Evolutionary conservation across 495 filamentous ascomycete species (phyloP).

Genomic region (Glarea lozoyensis): DNA sequence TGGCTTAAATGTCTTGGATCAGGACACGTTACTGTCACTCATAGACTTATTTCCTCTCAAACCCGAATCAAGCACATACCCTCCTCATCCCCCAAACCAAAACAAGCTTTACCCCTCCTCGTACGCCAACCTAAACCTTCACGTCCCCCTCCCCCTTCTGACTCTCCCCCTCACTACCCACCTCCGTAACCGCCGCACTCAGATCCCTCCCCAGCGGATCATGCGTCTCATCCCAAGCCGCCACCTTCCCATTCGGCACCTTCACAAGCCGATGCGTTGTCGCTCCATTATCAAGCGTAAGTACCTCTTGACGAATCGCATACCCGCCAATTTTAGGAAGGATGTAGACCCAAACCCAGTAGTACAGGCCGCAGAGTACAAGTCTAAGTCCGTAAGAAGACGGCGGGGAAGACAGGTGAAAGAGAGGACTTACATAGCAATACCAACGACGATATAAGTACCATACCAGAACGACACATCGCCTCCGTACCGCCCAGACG

Average conservation of each 20-base stretch:
- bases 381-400: neutral
- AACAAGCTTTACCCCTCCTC: too few relatives aligned
- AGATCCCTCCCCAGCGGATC: conserved; percentile 28
- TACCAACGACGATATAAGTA: conserved; percentile 48
- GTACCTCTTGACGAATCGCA: conserved; percentile 41
- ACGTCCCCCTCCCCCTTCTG: neutral
- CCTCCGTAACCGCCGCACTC: neutral
- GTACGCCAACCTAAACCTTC: neutral
- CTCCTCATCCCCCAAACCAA: too few relatives aligned
- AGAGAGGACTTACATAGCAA: conserved; percentile 40
- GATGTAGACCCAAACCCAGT: conserved; percentile 15
- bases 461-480: conserved; percentile 62
- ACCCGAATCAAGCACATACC: too few relatives aligned
- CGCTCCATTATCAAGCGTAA: conserved; percentile 36
- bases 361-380: conserved; percentile 3
- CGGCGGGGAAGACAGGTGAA: neutral
- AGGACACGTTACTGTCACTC: too few relatives aligned
- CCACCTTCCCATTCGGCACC: conserved; percentile 39
- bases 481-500: conserved; percentile 42
- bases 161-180: neutral
- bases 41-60: too few relatives aligned
- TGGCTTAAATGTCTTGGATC: too few relatives aligned
- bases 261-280: conserved; percentile 45
- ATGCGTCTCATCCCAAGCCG: conserved; percentile 45
- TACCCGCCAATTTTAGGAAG: conserved; percentile 43